Evolutionary conservation across 441 rosid genomes (phyloP).

Genomic region (Syzygium malaccense): DNA sequence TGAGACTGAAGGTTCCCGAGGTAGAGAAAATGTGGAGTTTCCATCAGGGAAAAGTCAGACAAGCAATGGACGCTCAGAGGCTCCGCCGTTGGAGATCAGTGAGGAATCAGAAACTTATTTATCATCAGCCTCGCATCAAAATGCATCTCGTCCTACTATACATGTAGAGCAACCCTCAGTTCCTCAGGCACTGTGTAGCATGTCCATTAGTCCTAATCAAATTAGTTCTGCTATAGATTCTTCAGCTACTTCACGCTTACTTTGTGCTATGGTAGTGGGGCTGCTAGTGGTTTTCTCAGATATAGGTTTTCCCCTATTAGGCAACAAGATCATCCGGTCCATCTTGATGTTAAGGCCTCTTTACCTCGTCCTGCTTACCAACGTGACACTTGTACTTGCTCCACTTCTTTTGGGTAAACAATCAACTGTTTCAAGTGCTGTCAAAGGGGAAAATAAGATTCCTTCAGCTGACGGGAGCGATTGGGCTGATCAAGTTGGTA

Average conservation of each 20-base stretch:
- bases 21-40: not conserved
- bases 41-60: not conserved
- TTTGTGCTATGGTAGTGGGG: conserved; percentile 40
- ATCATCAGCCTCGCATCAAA: conserved; percentile 20
- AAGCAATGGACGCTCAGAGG: conserved; percentile 2
- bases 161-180: conserved; percentile 18
- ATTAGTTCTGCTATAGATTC: conserved; percentile 51
- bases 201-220: conserved; percentile 32
- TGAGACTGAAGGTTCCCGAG: not conserved
- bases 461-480: conserved; percentile 23
- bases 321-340: conserved; percentile 22
- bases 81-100: conserved; percentile 13
- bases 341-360: conserved; percentile 61
- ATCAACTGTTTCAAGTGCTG: conserved; percentile 14
- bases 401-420: conserved; percentile 25
- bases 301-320: conserved; percentile 45
- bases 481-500: conserved; percentile 56
- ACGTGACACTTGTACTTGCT: conserved; percentile 40
- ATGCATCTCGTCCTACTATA: conserved; percentile 16
- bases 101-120: conserved; percentile 12
- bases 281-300: conserved; percentile 40
- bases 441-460: conserved; percentile 13
- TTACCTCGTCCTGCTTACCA: conserved; percentile 51
- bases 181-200: not conserved
- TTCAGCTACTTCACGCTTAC: conserved; percentile 36